phyloP scores from a whole-genome alignment of 306 rosid species.

The Lathyrus aphaca region DNA sequence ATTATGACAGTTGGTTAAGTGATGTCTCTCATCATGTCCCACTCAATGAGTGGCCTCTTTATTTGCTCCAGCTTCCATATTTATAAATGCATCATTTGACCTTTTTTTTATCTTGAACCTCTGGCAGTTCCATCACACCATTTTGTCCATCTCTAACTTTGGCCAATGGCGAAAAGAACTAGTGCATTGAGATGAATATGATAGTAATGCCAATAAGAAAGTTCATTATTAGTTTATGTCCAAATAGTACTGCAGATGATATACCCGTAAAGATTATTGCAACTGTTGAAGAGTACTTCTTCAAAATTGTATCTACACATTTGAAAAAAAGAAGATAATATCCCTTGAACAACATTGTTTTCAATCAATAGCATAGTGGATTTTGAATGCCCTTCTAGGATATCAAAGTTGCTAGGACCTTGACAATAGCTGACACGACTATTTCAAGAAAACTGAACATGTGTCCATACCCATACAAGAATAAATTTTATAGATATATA shows the following conservation, averaged over 20 bases:
- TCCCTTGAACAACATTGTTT: constrained; percentile 98
- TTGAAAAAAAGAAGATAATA: constrained; percentile 96
- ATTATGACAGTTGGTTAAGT: no score
- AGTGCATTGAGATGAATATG: constrained; percentile 98
- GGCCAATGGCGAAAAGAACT: constrained; percentile 92
- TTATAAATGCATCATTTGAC: constrained; percentile 79
- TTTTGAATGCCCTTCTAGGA: constrained; percentile 93
- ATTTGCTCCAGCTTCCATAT: constrained; percentile 95
- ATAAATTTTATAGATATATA: constrained; percentile 99
- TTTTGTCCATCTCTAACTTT: constrained; percentile 81
- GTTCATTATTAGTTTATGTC: constrained; percentile 91
- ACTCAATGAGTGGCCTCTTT: constrained; percentile 86
- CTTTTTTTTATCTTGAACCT: constrained; percentile 72
- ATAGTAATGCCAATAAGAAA: constrained; percentile 92
- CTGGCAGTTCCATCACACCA: constrained; percentile 71
- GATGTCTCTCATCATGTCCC: constrained; percentile 80
- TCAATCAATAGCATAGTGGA: constrained; percentile 92
- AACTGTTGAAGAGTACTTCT: constrained; percentile 97
- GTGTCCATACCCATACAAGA: no score
- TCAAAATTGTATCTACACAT: constrained; percentile 98
- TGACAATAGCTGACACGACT: no score
- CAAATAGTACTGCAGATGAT: constrained; percentile 89
- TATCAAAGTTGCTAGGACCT: constrained; percentile 93
- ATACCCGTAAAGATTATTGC: constrained; percentile 98
- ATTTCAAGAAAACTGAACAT: no score